Percentiles rank a stretch among this genome's conserved stretches.
Conservation (phyloP, 1,284 basidiomycete genomes). For the Boletellus deceptivus region DNA sequence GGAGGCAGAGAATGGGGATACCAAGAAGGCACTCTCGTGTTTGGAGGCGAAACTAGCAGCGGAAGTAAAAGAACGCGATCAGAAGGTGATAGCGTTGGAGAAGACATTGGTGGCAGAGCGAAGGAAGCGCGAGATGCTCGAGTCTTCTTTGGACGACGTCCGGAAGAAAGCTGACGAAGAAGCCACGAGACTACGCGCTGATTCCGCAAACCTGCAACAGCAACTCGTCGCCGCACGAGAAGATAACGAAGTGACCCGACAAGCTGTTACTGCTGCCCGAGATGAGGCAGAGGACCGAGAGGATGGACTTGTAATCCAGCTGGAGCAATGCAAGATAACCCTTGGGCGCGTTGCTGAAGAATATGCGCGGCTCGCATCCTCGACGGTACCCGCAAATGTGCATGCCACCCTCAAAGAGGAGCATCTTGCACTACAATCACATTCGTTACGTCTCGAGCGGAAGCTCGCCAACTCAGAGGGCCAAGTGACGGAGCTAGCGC, state of each 20-base stretch:
- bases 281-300: conserved; percentile 31
- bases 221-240: conserved; percentile 30
- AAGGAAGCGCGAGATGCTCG: conserved; percentile 47
- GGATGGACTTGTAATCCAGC: conserved; percentile 45
- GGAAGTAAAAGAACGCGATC: conserved; percentile 55
- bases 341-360: conserved; percentile 51
- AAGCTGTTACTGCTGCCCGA: conserved; percentile 28
- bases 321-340: conserved; percentile 47
- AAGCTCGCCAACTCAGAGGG: conserved; percentile 66
- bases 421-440: conserved; percentile 41
- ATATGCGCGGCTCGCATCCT: conserved; percentile 56
- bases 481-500: conserved; percentile 63
- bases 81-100: conserved; percentile 55
- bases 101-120: conserved; percentile 47
- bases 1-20: conserved; percentile 49
- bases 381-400: conserved; percentile 42
- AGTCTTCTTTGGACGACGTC: conserved; percentile 44
- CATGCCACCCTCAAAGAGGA: conserved; percentile 47
- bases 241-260: conserved; percentile 33
- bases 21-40: conserved; percentile 50
- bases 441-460: conserved; percentile 54
- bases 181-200: conserved; percentile 34
- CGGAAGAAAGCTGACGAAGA: conserved; percentile 46
- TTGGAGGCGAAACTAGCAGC: conserved; percentile 51
- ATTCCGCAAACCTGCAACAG: conserved; percentile 35